Percentiles rank a stretch among this genome's conserved stretches.
Conservation (phyloP, 2,329 filamentous ascomycete species). For the Zymoseptoria passerinii region DNA sequence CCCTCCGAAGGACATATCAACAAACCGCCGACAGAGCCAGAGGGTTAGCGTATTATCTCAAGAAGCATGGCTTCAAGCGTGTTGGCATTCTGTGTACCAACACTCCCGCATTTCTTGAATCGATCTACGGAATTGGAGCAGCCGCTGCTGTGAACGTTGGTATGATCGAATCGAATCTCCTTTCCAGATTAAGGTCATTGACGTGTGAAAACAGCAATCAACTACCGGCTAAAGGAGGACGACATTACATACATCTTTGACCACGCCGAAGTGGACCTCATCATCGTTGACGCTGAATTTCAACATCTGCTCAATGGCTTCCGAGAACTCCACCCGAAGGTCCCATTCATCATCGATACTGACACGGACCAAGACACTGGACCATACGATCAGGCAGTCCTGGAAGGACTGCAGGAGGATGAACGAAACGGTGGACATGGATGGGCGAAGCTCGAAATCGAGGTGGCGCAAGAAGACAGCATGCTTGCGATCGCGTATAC, state of each 20-base stretch:
- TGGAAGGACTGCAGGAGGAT: slow-evolving; percentile 72
- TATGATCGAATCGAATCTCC: slow-evolving; percentile 21
- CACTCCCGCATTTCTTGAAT: slow-evolving; percentile 88
- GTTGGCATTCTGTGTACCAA: slow-evolving; percentile 86
- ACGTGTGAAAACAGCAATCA: slow-evolving; percentile 42
- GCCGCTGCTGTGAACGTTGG: slow-evolving; percentile 70
- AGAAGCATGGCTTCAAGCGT: slow-evolving; percentile 61
- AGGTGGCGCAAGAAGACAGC: slow-evolving; percentile 66
- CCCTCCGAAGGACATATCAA: slow-evolving; percentile 67
- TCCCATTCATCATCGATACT: slow-evolving; percentile 70
- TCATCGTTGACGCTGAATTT: slow-evolving; percentile 82
- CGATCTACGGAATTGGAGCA: slow-evolving; percentile 77
- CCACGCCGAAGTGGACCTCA: slow-evolving; percentile 75
- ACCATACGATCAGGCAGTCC: slow-evolving; percentile 73
- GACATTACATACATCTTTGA: slow-evolving; percentile 88
- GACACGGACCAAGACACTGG: slow-evolving; percentile 75
- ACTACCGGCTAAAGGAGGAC: slow-evolving; percentile 68
- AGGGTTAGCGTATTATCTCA: slow-evolving; percentile 80
- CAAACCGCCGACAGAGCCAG: slow-evolving; percentile 78
- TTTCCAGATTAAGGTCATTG: background rate
- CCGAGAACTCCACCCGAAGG: slow-evolving; percentile 48
- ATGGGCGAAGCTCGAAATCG: slow-evolving; percentile 68
- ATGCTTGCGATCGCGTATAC: slow-evolving; percentile 87
- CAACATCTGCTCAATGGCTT: slow-evolving; percentile 60
- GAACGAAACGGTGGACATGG: slow-evolving; percentile 54